Percentiles rank a stretch among this genome's conserved stretches.
Evolutionary conservation across 2,329 filamentous ascomycete species (phyloP).

Genomic region (Talaromyces sp.): DNA sequence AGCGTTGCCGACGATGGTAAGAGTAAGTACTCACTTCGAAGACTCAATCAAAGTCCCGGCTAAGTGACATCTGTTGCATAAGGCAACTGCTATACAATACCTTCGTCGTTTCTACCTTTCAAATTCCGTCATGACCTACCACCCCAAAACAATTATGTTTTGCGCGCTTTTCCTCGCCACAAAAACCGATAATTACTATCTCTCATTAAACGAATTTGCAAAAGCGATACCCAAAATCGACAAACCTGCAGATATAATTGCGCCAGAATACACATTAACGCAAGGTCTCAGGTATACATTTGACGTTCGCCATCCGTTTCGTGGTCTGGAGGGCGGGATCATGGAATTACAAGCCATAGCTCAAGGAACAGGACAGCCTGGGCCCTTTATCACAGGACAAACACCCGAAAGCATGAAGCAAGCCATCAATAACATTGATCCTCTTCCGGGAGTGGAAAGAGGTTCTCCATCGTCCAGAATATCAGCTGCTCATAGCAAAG

Average conservation of each 20-base stretch:
- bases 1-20: slow-evolving; percentile 57
- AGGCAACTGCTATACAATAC: slow-evolving; percentile 82
- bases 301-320: slow-evolving; percentile 86
- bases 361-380: slow-evolving; percentile 52
- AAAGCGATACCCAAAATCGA: slow-evolving; percentile 67
- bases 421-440: slow-evolving; percentile 30
- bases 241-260: slow-evolving; percentile 76
- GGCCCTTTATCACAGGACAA: slow-evolving; percentile 29
- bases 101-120: slow-evolving; percentile 92
- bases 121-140: slow-evolving; percentile 95
- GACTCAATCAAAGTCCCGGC: neutral
- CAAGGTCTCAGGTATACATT: slow-evolving; percentile 92
- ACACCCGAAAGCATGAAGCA: slow-evolving; percentile 31
- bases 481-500: slow-evolving; percentile 65
- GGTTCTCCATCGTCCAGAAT: slow-evolving; percentile 46
- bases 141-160: slow-evolving; percentile 82
- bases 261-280: slow-evolving; percentile 87
- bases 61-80: neutral
- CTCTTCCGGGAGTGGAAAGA: slow-evolving; percentile 21
- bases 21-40: slow-evolving; percentile 40
- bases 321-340: slow-evolving; percentile 78
- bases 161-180: slow-evolving; percentile 89
- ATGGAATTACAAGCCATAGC: slow-evolving; percentile 73
- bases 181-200: slow-evolving; percentile 85
- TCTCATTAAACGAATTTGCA: slow-evolving; percentile 63